A percentile compares a stretch with the other conserved stretches of the same genome.
These are phyloP conservation scores for Wickerhamomyces queroliae DNA, from an alignment of 805 yeast genomes.

Conservation along the genomic window DNA sequence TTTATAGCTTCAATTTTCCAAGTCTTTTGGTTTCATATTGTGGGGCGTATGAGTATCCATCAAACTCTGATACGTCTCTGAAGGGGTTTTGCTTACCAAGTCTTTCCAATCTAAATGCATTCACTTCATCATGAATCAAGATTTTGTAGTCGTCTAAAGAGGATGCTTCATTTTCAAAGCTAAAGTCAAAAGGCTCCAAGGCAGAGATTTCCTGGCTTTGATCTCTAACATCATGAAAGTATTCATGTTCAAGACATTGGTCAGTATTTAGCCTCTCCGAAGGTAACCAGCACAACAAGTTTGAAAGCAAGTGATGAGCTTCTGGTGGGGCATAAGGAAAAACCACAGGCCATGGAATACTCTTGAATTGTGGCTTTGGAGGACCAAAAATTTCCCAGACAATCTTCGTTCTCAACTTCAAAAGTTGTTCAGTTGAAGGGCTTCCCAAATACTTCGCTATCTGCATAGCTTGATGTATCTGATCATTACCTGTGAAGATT, in stretches of 20 bases:
- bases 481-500: slow-evolving; percentile 70
- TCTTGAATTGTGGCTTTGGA: slow-evolving; percentile 36
- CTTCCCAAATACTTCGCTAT: slow-evolving; percentile 68
- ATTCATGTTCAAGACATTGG: slow-evolving; percentile 52
- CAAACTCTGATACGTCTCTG: too few relatives aligned
- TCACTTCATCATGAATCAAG: slow-evolving; percentile 47
- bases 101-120: slow-evolving; percentile 35
- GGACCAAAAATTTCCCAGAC: slow-evolving; percentile 42
- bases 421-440: slow-evolving; percentile 47
- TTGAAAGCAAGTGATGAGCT: slow-evolving; percentile 48
- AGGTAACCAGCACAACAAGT: slow-evolving; percentile 62
- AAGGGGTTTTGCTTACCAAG: too few relatives aligned
- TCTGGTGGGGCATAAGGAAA: slow-evolving; percentile 56
- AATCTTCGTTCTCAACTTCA: slow-evolving; percentile 37
- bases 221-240: slow-evolving; percentile 48
- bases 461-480: slow-evolving; percentile 62
- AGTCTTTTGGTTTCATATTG: too few relatives aligned
- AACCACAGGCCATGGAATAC: slow-evolving; percentile 42
- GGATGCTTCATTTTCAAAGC: slow-evolving; percentile 46
- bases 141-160: slow-evolving; percentile 41
- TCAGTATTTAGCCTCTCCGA: slow-evolving; percentile 46
- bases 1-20: too few relatives aligned
- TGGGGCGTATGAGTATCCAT: too few relatives aligned
- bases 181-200: slow-evolving; percentile 49
- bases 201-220: slow-evolving; percentile 50